phyloP scores from a whole-genome alignment of 192 early-diverging fungal genomes.

The Cetraspora pellucida region DNA sequence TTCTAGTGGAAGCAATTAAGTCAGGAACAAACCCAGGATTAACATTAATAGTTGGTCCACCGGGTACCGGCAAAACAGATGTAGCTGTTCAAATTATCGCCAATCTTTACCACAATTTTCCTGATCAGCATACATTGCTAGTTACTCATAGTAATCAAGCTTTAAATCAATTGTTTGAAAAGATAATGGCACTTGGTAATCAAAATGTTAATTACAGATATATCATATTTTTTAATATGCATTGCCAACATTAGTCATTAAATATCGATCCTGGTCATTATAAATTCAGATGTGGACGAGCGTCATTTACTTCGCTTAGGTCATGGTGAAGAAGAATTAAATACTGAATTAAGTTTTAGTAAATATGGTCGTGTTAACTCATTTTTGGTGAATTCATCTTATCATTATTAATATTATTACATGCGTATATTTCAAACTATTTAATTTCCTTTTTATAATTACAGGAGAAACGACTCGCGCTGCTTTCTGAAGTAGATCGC shows the following conservation, averaged over 20 bases:
- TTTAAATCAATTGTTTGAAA: slow-evolving; percentile 98
- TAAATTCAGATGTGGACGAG: slow-evolving; percentile 78
- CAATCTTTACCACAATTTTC: slow-evolving; percentile 90
- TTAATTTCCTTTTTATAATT: background rate
- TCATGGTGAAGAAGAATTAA: slow-evolving; percentile 90
- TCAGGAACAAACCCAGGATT: slow-evolving; percentile 86
- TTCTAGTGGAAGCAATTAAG: slow-evolving; percentile 76
- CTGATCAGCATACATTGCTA: slow-evolving; percentile 86
- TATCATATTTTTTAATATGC: background rate
- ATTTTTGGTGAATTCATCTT: slow-evolving; percentile 55
- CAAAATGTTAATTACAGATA: background rate
- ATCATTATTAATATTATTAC: background rate
- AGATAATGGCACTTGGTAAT: slow-evolving; percentile 72
- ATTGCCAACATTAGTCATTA: background rate
- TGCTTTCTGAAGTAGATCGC: slow-evolving; percentile 77
- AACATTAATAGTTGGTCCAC: slow-evolving; percentile 94
- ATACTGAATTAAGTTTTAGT: slow-evolving; percentile 78
- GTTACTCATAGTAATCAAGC: slow-evolving; percentile 98
- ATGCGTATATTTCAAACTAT: background rate
- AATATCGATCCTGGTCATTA: background rate
- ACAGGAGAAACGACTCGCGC: slow-evolving; percentile 65
- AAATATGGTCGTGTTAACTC: slow-evolving; percentile 95
- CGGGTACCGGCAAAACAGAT: slow-evolving; percentile 98
- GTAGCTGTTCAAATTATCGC: slow-evolving; percentile 95
- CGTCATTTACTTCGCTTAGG: slow-evolving; percentile 93